Evolutionary conservation across 2,329 filamentous ascomycete genomes (phyloP).

Genomic region (Periconia macrospinosa): DNA sequence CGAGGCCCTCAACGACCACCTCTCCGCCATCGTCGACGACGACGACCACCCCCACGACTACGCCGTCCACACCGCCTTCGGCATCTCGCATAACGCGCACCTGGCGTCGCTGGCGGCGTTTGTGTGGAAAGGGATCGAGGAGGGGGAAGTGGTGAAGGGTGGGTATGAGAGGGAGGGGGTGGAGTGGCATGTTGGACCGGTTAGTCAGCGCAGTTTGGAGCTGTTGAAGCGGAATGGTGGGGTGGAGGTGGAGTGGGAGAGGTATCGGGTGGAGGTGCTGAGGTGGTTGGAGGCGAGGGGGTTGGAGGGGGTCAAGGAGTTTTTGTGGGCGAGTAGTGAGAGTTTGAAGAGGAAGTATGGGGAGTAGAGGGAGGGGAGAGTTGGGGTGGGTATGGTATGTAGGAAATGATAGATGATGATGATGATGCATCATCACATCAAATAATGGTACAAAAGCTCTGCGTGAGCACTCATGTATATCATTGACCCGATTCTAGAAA

Average conservation of each 20-base stretch:
- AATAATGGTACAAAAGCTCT: too few species aligned
- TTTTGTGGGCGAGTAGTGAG: constrained; percentile 65
- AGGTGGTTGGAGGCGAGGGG: constrained; percentile 66
- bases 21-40: too few species aligned
- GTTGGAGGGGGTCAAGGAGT: constrained; percentile 65
- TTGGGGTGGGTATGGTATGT: background rate
- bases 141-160: constrained; percentile 42
- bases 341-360: constrained; percentile 4
- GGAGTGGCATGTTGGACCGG: constrained; percentile 53
- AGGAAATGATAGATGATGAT: too few species aligned
- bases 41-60: constrained; percentile 41
- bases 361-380: constrained; percentile 2
- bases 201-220: constrained; percentile 67
- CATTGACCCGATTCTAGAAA: too few species aligned
- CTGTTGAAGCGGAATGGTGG: constrained; percentile 68
- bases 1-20: constrained; percentile 45
- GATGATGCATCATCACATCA: too few species aligned
- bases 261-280: constrained; percentile 74
- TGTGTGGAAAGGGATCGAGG: constrained; percentile 53
- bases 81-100: constrained; percentile 48
- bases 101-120: constrained; percentile 50
- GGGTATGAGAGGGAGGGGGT: constrained; percentile 18
- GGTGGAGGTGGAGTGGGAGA: constrained; percentile 68
- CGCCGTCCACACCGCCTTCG: constrained; percentile 47
- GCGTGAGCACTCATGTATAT: too few species aligned